A percentile compares a stretch with the other conserved stretches of the same genome.
These are phyloP conservation scores for Leccinum pseudoinsigne DNA, from an alignment of 1,284 basidiomycete species.

Conservation along the genomic window DNA sequence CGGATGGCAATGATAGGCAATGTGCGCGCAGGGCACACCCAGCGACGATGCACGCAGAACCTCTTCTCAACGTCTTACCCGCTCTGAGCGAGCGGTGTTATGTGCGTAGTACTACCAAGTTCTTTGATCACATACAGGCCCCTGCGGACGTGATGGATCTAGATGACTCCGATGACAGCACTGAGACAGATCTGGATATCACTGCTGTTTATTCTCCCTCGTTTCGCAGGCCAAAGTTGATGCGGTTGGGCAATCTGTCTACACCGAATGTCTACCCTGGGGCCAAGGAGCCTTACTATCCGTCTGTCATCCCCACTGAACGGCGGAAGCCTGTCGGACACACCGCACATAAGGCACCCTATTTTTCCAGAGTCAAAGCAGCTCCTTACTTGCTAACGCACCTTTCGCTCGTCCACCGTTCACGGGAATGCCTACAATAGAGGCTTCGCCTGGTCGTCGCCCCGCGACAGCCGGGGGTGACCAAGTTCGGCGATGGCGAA, in stretches of 20 bases:
- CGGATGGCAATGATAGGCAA: too few species aligned
- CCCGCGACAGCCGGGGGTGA: constrained; percentile 33
- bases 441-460: constrained; percentile 14
- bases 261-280: constrained; percentile 34
- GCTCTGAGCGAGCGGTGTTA: background rate
- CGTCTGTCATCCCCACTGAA: constrained; percentile 28
- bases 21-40: too few species aligned
- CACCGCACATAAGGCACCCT: constrained; percentile 29
- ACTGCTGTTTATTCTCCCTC: constrained; percentile 29
- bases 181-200: constrained; percentile 32
- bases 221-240: constrained; percentile 37
- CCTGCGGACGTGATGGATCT: constrained; percentile 71
- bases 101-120: constrained; percentile 47
- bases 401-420: constrained; percentile 32
- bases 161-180: constrained; percentile 43
- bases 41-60: background rate
- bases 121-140: constrained; percentile 71
- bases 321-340: constrained; percentile 40
- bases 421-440: constrained; percentile 23
- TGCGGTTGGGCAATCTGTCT: constrained; percentile 42
- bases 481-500: constrained; percentile 35
- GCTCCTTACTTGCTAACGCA: constrained; percentile 31
- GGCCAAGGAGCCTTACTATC: constrained; percentile 31
- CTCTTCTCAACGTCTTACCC: background rate
- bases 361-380: constrained; percentile 34